Conservation (phyloP, 2,329 filamentous ascomycete genomes). For the Sclerotinia minor region DNA sequence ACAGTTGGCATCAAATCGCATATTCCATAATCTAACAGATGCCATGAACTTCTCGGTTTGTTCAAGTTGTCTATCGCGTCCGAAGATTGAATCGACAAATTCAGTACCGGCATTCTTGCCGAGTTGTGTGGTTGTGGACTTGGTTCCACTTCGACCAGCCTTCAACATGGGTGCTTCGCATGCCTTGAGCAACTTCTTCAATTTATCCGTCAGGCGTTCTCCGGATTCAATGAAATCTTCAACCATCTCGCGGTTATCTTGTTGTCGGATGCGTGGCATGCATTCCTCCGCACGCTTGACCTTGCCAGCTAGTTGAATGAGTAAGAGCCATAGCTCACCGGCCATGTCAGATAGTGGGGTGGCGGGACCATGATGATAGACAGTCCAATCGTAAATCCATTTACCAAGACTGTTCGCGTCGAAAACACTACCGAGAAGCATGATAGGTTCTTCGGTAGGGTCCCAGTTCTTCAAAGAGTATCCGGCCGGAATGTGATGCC, state of each 20-base stretch:
- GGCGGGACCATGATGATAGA: constrained; percentile 79
- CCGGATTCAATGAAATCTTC: constrained; percentile 89
- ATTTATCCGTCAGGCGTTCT: constrained; percentile 80
- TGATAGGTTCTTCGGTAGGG: constrained; percentile 87
- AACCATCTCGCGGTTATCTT: constrained; percentile 75
- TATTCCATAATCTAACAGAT: constrained; percentile 63
- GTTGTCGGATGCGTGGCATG: constrained; percentile 67
- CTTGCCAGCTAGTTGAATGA: constrained; percentile 93
- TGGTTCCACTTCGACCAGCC: constrained; percentile 71
- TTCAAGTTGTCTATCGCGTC: constrained; percentile 83
- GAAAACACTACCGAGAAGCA: constrained; percentile 92
- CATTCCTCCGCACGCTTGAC: constrained; percentile 86
- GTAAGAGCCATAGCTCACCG: constrained; percentile 89
- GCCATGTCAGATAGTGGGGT: constrained; percentile 88
- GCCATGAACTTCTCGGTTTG: constrained; percentile 93
- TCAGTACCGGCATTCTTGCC: constrained; percentile 91
- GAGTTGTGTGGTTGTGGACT: constrained; percentile 65
- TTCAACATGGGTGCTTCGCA: constrained; percentile 97
- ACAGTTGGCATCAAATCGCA: constrained; percentile 95
- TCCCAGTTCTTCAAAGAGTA: constrained; percentile 99
- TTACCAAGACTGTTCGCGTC: constrained; percentile 97
- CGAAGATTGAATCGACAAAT: constrained; percentile 95
- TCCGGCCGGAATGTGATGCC: constrained; percentile 77
- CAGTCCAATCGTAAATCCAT: constrained; percentile 99
- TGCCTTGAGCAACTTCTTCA: constrained; percentile 81